Evolutionary conservation across 192 early-diverging fungal species (phyloP), one percentile per base, ranked within the genome.

Genomic region (Thamnidium elegans): DNA sequence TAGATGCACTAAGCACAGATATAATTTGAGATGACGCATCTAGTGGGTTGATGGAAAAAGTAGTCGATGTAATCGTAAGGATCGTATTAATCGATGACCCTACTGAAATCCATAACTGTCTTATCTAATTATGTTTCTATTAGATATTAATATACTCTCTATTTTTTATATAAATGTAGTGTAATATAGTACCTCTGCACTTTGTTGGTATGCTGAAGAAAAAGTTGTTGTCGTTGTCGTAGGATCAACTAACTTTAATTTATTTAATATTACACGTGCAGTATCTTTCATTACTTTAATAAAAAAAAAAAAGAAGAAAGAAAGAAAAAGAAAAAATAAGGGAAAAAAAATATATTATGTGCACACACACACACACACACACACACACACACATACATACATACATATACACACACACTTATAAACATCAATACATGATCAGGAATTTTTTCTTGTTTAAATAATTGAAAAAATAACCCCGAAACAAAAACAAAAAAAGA

Each of bases 121-220:
- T 43, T 20, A 58, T 45, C 56, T 58, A 44, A 43, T 17, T 36
- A 9, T 17, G 13, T 39, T 39, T 34, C 9, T 26, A 26, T 52
- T 26, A 52, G 10, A 52, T 26, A 52, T 9, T 13, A 23, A 52
- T 52, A 52, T 13, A 4, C n/a, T 55, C 32, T 36, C n/a, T 17
- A n/a, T 39, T 34, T 17, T 7, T 17, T 55, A 17, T n/a, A 31
- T 32, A 7, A 3, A 15, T n/a, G 4, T 44, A 47, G 3, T 32
- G 34, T 11, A 36, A 17, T 34, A 39, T n/a, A 19, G 7, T 1
- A 56, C 55, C 55, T 56, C 34, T 56, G n/a, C 17, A 34, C 32
- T 56, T 56, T 34, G n/a, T 17, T n/a, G n/a, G 17, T 56, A 56
- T 10, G 34, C 55, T 11, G 55, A 56, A 56, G 15, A 56, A 56